A percentile compares a stretch with the other conserved stretches of the same genome.
These are phyloP conservation scores for Phytophthora sp. DNA, from an alignment of 352 stramenopile genomes.

Conservation along the genomic window DNA sequence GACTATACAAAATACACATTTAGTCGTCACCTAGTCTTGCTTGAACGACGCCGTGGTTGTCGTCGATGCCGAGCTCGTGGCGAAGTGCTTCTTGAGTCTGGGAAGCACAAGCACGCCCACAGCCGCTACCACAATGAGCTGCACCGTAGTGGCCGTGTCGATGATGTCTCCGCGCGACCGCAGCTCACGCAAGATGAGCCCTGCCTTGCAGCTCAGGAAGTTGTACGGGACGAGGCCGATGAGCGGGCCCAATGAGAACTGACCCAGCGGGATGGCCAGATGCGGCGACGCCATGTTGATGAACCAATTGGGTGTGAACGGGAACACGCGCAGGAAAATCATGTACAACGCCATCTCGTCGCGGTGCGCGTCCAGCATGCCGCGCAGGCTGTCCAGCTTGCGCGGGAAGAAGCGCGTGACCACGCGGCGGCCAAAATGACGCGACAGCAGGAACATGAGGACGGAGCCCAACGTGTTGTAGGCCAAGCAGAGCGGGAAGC, in stretches of 20 bases:
- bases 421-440: constrained; percentile 56
- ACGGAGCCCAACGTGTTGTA: constrained; percentile 85
- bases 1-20: constrained; percentile 32
- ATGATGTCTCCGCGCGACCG: constrained; percentile 80
- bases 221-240: constrained; percentile 85
- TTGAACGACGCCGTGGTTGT: constrained; percentile 23
- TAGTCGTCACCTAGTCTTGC: constrained; percentile 34
- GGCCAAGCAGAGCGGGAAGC: constrained; percentile 76
- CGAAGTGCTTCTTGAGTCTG: constrained; percentile 71
- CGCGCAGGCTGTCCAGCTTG: constrained; percentile 55
- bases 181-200: constrained; percentile 73
- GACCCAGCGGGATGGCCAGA: constrained; percentile 63
- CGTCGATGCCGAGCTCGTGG: constrained; percentile 21
- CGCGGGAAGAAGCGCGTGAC: constrained; percentile 60
- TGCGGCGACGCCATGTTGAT: constrained; percentile 87
- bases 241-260: constrained; percentile 68
- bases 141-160: constrained; percentile 73
- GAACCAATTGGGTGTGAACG: constrained; percentile 88
- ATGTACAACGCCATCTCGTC: constrained; percentile 85
- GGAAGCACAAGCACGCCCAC: constrained; percentile 68
- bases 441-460: constrained; percentile 78
- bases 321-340: constrained; percentile 83
- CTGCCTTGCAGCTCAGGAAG: constrained; percentile 84
- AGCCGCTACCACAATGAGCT: constrained; percentile 73
- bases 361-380: constrained; percentile 69